Evolutionary conservation across 768 basidiomycete species (phyloP), one percentile per base, ranked within the genome.

Genomic region (Tylopilus subfusipes): DNA sequence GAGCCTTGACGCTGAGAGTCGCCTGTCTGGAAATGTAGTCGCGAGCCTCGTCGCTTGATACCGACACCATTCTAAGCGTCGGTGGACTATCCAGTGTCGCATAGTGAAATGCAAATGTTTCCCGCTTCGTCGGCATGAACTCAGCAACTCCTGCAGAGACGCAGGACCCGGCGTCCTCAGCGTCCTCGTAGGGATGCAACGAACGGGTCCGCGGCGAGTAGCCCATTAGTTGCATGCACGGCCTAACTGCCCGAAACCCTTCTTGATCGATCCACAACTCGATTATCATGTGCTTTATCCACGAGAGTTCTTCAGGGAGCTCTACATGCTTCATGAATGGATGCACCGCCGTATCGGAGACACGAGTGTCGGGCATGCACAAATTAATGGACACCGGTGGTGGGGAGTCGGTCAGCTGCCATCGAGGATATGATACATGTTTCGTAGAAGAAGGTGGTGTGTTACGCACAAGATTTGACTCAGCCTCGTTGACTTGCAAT

Each of bases 261-360:
- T 93, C 92, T 67, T 93, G 92, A 64, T 93, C 92, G 24, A 93
- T 84, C 68, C 83, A 79, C 31, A 93, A 71, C 53, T 87, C 82
- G 29, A 92, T 67, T 38, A 70, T 71, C 27, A 76, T 72, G 38
- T 75, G 73, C 57, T 77, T 75, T 12, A 88, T 75, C 84, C 85
- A 87, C 4, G 68, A 63, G 3, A 82, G 66, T 38, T 75, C 67
- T 25, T 65, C 56, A 0, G 76, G 78, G 25, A 76, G 71, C n/a
- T 47, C 55, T 7, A 59, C 51, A 18, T 57, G 48, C 39, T 55
- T 58, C 54, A 56, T 29, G 34, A 39, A 50, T 39, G 57, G 48
- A 54, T 57, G 50, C 45, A 53, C 43, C 47, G 54, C 43, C 47
- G 38, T 19, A 25, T 34, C 48, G 33, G 54, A 43, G 29, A 24